Percentiles rank a stretch among this genome's conserved stretches.
Evolutionary conservation across 2,329 filamentous ascomycete genomes (phyloP).

Genomic region (Cladosporium cucumerinum): DNA sequence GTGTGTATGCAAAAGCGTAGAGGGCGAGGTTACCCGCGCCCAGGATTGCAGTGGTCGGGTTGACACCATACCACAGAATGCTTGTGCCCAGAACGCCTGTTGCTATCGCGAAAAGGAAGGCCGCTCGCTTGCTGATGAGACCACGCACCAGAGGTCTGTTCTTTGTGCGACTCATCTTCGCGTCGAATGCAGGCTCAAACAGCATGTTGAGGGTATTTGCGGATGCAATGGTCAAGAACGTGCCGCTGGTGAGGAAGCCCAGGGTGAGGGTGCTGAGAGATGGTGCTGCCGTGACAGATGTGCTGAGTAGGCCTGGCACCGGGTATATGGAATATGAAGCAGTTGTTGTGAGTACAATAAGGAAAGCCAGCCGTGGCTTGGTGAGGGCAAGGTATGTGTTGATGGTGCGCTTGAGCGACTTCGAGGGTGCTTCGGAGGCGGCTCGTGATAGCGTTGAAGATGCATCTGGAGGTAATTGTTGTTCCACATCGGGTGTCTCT

Average conservation of each 20-base stretch:
- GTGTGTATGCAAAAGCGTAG: constrained; percentile 91
- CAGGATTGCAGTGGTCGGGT: constrained; percentile 85
- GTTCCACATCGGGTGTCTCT: constrained; percentile 17
- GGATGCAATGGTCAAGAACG: constrained; percentile 80
- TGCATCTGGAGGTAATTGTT: constrained; percentile 54
- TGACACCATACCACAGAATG: constrained; percentile 83
- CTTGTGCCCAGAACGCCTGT: constrained; percentile 67
- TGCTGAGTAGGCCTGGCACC: constrained; percentile 77
- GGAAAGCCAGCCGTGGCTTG: constrained; percentile 89
- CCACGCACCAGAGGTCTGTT: constrained; percentile 84
- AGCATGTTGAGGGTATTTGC: constrained; percentile 98
- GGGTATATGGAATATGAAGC: constrained; percentile 91
- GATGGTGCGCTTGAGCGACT: constrained; percentile 62
- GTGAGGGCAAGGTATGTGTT: constrained; percentile 84
- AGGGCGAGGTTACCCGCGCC: constrained; percentile 81
- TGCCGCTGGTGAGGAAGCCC: constrained; percentile 81
- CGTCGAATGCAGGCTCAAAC: constrained; percentile 85
- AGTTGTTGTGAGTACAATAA: constrained; percentile 88
- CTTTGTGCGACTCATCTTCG: constrained; percentile 87
- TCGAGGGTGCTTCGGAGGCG: constrained; percentile 54
- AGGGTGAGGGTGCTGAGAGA: constrained; percentile 88
- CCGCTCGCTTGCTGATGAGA: constrained; percentile 68
- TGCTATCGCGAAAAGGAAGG: constrained; percentile 73
- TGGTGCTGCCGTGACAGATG: constrained; percentile 64
- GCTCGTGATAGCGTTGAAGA: constrained; percentile 58